Base-by-base conservation (phyloP, 1,284 basidiomycete species). In the Stygiomarasmius scandens region DNA sequence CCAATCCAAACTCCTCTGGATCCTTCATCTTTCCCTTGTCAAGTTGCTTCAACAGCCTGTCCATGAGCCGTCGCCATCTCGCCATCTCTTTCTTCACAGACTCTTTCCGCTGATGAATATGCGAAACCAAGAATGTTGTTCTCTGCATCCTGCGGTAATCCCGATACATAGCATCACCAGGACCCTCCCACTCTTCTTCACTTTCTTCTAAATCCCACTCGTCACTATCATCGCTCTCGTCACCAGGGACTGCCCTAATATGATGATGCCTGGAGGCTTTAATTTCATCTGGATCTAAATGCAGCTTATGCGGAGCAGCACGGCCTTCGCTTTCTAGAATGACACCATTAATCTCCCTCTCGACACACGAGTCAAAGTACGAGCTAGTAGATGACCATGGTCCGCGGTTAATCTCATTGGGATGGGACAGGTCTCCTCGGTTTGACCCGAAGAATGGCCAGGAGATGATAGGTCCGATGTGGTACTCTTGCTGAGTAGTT, bases 361-460 rank as follows among this genome's bases (percentile, higher is more conserved):
- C 71, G 1, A 78, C 79, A 68, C 89, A 92, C 2, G 89, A 81
- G 3, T 70, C 65, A 20, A 90, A 72, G 67, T 93, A 93, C 2
- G 74, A 74, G 22, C 73, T 69, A 2, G 84, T 80, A 2, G 78
- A 78, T 2, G 76, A 58, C 87, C 89, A 93, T 0, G 90, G 90
- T 1, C 90, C 91, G 20, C 90, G 85, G 63, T 90, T 78, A 44
- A 93, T 77, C 63, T 90, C 88, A 22, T 77, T 73, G 1, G 88
- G 83, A 64, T 89, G 86, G 1, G 73, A 65, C 20, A 91, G 78
- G 56, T 89, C 85, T 27, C 90, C 90, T 34, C 91, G 81, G 63
- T 87, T 84, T 8, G 87, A 87, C 45, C 90, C 90, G 68, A 93
- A 93, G 77, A 93, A 93, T 1, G 90, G 87, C 90, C 91, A 93